phyloP scores from a whole-genome alignment of 2,329 filamentous ascomycete species.

The Daldinia sp. region DNA sequence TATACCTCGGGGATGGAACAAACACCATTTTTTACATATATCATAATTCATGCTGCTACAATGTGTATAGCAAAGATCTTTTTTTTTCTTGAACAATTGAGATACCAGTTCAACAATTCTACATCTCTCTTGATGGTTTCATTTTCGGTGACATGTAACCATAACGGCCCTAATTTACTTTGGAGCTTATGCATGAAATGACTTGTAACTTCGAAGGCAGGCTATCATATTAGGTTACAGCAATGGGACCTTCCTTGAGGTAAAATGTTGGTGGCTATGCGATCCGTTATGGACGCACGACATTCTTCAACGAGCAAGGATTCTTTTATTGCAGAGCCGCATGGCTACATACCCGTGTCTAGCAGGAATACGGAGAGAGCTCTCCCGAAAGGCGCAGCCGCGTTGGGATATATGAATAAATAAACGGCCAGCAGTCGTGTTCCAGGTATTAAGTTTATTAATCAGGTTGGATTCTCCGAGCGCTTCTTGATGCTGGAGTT shows the following conservation, averaged over 20 bases:
- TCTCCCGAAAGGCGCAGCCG: conserved; percentile 21
- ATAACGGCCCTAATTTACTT: neutral
- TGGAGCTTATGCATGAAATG: neutral
- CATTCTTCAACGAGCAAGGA: conserved; percentile 1
- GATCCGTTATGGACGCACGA: conserved; percentile 1
- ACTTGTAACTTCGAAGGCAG: neutral
- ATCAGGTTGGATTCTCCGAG: neutral
- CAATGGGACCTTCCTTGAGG: conserved; percentile 4
- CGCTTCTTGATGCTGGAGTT: neutral
- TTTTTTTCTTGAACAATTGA: conserved; percentile 26
- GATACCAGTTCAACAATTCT: conserved; percentile 17
- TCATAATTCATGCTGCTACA: conserved; percentile 18
- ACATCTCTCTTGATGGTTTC: neutral
- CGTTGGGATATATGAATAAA: neutral
- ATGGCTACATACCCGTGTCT: neutral
- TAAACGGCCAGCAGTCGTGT: neutral
- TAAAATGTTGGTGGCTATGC: conserved; percentile 10
- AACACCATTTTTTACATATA: conserved; percentile 20
- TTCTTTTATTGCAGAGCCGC: conserved; percentile 9
- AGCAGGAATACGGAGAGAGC: conserved; percentile 7
- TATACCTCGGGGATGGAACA: conserved; percentile 39
- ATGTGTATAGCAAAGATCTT: conserved; percentile 24
- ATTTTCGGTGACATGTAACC: neutral
- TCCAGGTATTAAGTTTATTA: neutral
- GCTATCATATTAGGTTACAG: neutral